Evolutionary conservation across 1,284 basidiomycete genomes (phyloP), one percentile per base, ranked within the genome.

Genomic region (Xerocomus minutiporus): DNA sequence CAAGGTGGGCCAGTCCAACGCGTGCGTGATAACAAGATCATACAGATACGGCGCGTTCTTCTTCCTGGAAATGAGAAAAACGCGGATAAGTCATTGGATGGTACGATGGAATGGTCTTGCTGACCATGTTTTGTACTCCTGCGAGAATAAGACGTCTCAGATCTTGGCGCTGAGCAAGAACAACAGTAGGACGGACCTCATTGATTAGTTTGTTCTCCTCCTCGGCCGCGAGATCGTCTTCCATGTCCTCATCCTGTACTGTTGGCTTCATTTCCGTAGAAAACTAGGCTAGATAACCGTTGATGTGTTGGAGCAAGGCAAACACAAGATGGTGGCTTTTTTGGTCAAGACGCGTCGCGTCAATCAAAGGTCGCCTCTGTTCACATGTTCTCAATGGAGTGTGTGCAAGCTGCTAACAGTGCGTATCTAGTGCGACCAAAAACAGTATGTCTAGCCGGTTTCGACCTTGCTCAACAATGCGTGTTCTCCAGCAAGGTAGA

Each of bases 31-130:
- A 59, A 99, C 92, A 20, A 96, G 81, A 73, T 99, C 96, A 73
- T 99, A 99, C 26, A 98, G 82, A 73, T 97, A 97, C 20, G 93
- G 93, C 45, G 93, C 91, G 73, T 97, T 96, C 77, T 96, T 97
- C 82, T 97, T 97, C 91, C 91, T 91, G 63, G 41, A 51, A 44
- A 54, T 17, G 11, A 8, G 25, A 42, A 42, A 26, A 28, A 28
- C 5, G 41, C 12, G 36, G 47, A 46, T 48, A 45, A 48, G 29
- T 38, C 39, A 39, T 34, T 41, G 39, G 5, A 28, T 11, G 44
- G 48, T 13, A 12, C 40, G 43, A 49, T 12, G 35, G 43, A 36
- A 50, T n/a, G 44, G 26, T 15, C 32, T 35, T 32, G 34, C 69
- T 63, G 60, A 88, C 88, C 88, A 91, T 58, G 81, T 88, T 72